These are phyloP conservation scores for Zanthoxylum bungeanum DNA, from an alignment of 345 rosid species.

Conservation along the genomic window DNA sequence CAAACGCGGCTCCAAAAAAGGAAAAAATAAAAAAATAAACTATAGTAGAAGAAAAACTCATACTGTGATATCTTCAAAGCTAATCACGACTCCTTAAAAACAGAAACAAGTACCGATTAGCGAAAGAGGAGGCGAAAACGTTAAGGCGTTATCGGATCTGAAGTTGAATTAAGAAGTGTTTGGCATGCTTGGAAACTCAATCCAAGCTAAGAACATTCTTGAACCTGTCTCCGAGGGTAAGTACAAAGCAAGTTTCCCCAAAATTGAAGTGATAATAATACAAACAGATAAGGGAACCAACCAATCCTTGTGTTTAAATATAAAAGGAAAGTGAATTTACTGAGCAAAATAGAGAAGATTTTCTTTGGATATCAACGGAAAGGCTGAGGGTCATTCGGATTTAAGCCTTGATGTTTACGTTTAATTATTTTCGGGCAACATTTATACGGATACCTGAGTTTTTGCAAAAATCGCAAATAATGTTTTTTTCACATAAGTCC, in stretches of 20 bases:
- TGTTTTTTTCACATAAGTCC: not conserved
- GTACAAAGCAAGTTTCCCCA: slow-evolving; percentile 21
- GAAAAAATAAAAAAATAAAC: not conserved
- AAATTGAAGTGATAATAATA: not conserved
- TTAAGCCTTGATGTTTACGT: not conserved
- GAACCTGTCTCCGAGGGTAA: slow-evolving; percentile 14
- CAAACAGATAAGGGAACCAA: not conserved
- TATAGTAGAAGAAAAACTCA: not conserved
- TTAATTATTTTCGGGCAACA: not conserved
- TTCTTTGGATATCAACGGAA: not conserved
- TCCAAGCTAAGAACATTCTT: slow-evolving; percentile 26
- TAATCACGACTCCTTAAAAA: not conserved
- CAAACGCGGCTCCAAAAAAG: not conserved
- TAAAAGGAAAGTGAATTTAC: not conserved
- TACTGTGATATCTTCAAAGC: not conserved
- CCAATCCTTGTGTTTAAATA: not conserved
- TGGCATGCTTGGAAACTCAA: slow-evolving; percentile 30
- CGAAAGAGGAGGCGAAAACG: not conserved
- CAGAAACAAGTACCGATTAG: not conserved
- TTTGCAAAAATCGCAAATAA: not conserved
- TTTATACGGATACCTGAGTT: not conserved
- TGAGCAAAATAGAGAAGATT: not conserved
- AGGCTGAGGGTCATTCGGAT: not conserved
- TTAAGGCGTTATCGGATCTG: not conserved
- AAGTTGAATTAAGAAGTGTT: slow-evolving; percentile 24